Base-by-base conservation (phyloP, 2,329 filamentous ascomycete species). In the Immersiporthe knoxdaviesiana region DNA sequence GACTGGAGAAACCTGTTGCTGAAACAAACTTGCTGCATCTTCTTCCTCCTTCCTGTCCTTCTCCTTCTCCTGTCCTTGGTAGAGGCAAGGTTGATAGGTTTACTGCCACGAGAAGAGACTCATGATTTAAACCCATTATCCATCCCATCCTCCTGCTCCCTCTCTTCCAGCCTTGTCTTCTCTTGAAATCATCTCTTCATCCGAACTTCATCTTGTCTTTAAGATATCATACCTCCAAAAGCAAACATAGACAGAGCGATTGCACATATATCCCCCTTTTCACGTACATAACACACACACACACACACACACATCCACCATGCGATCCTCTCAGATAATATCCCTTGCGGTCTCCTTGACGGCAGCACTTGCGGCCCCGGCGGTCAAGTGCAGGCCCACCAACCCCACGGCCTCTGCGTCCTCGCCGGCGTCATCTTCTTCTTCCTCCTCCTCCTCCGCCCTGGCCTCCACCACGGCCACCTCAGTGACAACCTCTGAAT, bases 361-460 rank as follows among this genome's bases (percentile, higher is more conserved):
- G 30, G 62, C 70, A 54, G 70, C 62, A 44, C n/a, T 70, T 11
- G 68, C 70, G 62, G 70, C 68, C 44, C 70, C 70, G 56, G 30
- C 66, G 21, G 7, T 35, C 21, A 66, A 63, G 32, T 67, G 68
- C 61, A 58, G 72, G 44, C 61, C 63, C 37, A 58, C 71, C 12
- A 44, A 30, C 12, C 65, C 70, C 14, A 60, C 68, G 21, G 8
- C 44, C 44, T n/a, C 44, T 47, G n/a, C n/a, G n/a, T n/a, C n/a
- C n/a, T 41, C 39, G 16, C 21, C 41, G 1, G 18, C 41, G 0
- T 44, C 41, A 21, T 44, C 16, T 0, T 44, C 41, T 4, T n/a
- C n/a, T n/a, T n/a, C n/a, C n/a, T n/a, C n/a, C n/a, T 47, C 44
- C 1, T 47, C 44, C 21, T 47, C 44, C 21, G n/a, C 44, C 44